Conservation (phyloP, 345 rosid species). For the Sisymbrium altissimum region DNA sequence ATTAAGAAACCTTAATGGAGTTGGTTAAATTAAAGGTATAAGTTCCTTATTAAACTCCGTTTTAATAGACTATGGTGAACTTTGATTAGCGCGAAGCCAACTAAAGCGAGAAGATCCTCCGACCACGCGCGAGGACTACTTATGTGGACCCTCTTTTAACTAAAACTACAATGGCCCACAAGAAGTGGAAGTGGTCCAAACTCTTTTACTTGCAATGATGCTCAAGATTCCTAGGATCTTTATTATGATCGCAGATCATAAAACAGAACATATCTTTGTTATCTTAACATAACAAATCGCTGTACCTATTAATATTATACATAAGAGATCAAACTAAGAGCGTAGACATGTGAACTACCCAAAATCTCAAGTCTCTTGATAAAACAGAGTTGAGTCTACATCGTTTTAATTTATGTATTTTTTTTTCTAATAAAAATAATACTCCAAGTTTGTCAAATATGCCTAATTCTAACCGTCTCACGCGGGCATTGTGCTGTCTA, state of each 20-base stretch:
- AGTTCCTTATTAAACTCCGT: not conserved
- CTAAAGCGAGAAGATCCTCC: slow-evolving; percentile 28
- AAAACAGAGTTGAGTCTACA: not conserved
- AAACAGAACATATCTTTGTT: slow-evolving; percentile 12
- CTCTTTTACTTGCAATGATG: slow-evolving; percentile 26
- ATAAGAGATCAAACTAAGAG: not conserved
- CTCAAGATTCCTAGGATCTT: slow-evolving; percentile 30
- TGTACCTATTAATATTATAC: not conserved
- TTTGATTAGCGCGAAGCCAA: slow-evolving; percentile 24
- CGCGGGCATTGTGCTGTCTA: no score
- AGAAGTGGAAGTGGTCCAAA: slow-evolving; percentile 7
- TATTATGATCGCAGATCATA: slow-evolving; percentile 13
- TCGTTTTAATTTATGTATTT: no score
- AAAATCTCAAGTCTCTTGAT: not conserved
- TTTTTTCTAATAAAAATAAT: no score
- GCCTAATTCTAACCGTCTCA: no score
- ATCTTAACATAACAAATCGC: not conserved
- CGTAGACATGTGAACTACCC: not conserved
- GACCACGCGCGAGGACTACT: slow-evolving; percentile 32
- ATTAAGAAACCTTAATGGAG: slow-evolving; percentile 30
- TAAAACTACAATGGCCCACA: slow-evolving; percentile 21
- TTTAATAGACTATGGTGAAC: not conserved
- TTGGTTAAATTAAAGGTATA: slow-evolving; percentile 13
- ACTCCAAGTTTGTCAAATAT: no score
- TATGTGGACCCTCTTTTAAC: slow-evolving; percentile 22